Percentiles rank a stretch among this genome's conserved stretches.
These are phyloP conservation scores for Lactifluus pinguis DNA, from an alignment of 768 basidiomycete species.

Conservation along the genomic window DNA sequence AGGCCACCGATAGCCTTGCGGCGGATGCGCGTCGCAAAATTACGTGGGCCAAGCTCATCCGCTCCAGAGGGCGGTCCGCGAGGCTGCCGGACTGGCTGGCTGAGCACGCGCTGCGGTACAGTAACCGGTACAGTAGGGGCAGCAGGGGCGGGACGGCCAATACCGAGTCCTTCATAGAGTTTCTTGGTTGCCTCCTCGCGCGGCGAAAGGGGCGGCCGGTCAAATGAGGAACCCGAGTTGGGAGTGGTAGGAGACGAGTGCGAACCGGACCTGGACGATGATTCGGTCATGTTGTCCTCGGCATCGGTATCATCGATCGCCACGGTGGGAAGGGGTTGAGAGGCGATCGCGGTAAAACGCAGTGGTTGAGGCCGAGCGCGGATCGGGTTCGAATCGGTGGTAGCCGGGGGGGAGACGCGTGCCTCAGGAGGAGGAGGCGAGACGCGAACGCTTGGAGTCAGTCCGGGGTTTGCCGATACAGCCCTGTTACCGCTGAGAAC, in stretches of 20 bases:
- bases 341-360: conserved; percentile 42
- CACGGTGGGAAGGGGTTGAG: conserved; percentile 18
- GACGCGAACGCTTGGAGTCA: conserved; percentile 57
- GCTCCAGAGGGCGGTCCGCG: conserved; percentile 79
- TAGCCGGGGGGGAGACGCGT: conserved; percentile 41
- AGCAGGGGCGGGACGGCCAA: conserved; percentile 50
- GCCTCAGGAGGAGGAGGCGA: conserved; percentile 64
- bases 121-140: conserved; percentile 31
- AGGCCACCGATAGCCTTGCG: conserved; percentile 78
- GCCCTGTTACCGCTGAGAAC: conserved; percentile 58
- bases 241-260: conserved; percentile 68
- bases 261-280: conserved; percentile 46
- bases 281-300: conserved; percentile 25
- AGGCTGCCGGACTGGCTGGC: conserved; percentile 76
- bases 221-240: conserved; percentile 52
- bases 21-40: conserved; percentile 80
- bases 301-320: conserved; percentile 21
- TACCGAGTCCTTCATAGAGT: conserved; percentile 81
- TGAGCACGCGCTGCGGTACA: conserved; percentile 42
- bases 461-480: conserved; percentile 30
- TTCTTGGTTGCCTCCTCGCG: conserved; percentile 84
- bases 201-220: conserved; percentile 55
- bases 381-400: conserved; percentile 26
- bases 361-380: conserved; percentile 55
- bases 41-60: conserved; percentile 81